Conservation (phyloP, 2,329 filamentous ascomycete genomes). For the Apiospora sp. region DNA sequence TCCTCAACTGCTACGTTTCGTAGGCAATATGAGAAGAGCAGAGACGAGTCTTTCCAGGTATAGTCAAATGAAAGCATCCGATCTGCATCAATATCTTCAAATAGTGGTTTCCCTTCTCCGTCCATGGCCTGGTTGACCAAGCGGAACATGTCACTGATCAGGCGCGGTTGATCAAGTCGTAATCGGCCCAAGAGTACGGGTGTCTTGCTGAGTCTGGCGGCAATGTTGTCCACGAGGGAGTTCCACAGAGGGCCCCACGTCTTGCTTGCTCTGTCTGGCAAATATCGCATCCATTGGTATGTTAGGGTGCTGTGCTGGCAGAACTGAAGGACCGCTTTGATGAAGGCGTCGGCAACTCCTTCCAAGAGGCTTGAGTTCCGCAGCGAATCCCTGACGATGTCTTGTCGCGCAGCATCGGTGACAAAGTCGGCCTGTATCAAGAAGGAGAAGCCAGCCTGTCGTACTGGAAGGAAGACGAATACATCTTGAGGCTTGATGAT, state of each 20-base stretch:
- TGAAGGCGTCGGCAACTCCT: slow-evolving; percentile 48
- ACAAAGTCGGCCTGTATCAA: slow-evolving; percentile 60
- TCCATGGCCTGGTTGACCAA: not conserved
- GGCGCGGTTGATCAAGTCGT: not conserved
- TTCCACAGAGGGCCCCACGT: slow-evolving; percentile 32
- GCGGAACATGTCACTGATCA: not conserved
- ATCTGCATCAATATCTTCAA: not conserved
- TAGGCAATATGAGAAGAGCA: not conserved
- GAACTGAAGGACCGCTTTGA: slow-evolving; percentile 48
- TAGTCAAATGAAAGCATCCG: not conserved
- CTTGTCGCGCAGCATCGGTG: slow-evolving; percentile 53
- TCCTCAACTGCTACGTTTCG: fast-evolving
- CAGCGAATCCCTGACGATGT: slow-evolving; percentile 46
- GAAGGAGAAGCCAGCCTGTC: slow-evolving; percentile 52
- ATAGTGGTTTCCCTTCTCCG: not conserved
- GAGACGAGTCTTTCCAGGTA: not conserved
- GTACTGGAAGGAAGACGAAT: slow-evolving; percentile 57
- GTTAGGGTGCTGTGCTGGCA: slow-evolving; percentile 46
- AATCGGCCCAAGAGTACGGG: not conserved
- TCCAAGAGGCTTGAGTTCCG: slow-evolving; percentile 48
- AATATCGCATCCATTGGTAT: slow-evolving; percentile 55
- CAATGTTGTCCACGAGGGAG: not conserved
- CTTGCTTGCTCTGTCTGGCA: slow-evolving; percentile 43
- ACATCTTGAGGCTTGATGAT: slow-evolving; percentile 50
- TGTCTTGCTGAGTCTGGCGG: not conserved